phyloP scores from a whole-genome alignment of 176 grass and related monocot species.

The Avena atlantica region DNA sequence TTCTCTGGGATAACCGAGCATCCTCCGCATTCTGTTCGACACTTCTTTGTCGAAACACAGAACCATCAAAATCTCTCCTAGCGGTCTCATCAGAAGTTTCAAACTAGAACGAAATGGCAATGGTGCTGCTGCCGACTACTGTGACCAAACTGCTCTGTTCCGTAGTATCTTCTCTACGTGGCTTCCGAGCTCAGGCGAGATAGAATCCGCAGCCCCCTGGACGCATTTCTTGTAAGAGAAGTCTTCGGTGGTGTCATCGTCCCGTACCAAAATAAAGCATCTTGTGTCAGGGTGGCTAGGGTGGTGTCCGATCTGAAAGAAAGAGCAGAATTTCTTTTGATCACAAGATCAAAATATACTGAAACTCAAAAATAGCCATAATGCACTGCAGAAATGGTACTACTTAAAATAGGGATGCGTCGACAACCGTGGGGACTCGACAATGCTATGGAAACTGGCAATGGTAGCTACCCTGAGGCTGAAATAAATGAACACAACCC shows the following conservation, averaged over 20 bases:
- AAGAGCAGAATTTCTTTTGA: background rate
- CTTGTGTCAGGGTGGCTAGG: slow-evolving; percentile 42
- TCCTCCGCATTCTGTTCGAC: background rate
- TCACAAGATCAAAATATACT: slow-evolving; percentile 6
- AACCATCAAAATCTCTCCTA: slow-evolving; percentile 31
- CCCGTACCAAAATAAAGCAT: slow-evolving; percentile 49
- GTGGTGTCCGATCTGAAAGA: slow-evolving; percentile 49
- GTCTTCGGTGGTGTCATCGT: slow-evolving; percentile 41
- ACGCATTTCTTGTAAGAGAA: slow-evolving; percentile 58
- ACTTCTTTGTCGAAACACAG: background rate
- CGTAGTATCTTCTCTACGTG: slow-evolving; percentile 42
- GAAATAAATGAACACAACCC: background rate
- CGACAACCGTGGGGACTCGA: background rate
- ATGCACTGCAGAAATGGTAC: background rate
- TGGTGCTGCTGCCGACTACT: background rate
- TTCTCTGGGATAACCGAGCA: background rate
- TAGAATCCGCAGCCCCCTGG: slow-evolving; percentile 45
- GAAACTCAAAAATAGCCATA: background rate
- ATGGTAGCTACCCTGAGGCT: background rate
- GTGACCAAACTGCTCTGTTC: slow-evolving; percentile 27
- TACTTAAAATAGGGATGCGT: slow-evolving; percentile 18
- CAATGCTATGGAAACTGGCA: background rate
- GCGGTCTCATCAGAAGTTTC: background rate
- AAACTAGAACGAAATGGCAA: background rate
- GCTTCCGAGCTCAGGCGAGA: slow-evolving; percentile 44